These are phyloP conservation scores for Cornus kousa DNA, from an alignment of 148 eudicot species.

Conservation along the genomic window DNA sequence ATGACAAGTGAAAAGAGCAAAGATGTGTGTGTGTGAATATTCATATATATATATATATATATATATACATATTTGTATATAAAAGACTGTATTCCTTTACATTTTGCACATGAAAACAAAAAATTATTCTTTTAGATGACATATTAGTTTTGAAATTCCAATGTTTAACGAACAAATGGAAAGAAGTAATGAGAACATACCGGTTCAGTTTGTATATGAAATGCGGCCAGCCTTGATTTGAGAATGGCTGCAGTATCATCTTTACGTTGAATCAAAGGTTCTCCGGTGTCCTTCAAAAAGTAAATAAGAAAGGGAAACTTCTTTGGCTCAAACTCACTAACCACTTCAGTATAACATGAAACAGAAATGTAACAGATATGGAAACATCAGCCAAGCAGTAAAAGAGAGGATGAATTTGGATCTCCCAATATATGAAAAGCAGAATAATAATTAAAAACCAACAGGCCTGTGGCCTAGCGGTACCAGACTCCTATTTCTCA, in stretches of 20 bases:
- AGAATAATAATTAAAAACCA: too few relatives aligned
- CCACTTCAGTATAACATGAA: background rate
- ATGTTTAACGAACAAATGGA: background rate
- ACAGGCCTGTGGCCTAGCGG: too few relatives aligned
- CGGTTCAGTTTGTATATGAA: slow-evolving; percentile 65
- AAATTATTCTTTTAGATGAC: too few relatives aligned
- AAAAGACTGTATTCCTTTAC: background rate
- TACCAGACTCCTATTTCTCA: too few relatives aligned
- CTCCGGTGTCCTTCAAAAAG: slow-evolving; percentile 71
- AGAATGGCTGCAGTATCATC: slow-evolving; percentile 88
- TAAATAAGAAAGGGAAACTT: background rate
- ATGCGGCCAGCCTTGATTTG: slow-evolving; percentile 82
- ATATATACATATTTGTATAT: too few relatives aligned
- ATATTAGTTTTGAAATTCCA: background rate
- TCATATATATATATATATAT: background rate
- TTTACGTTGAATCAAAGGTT: slow-evolving; percentile 86
- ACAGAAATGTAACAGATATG: background rate
- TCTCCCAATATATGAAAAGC: background rate
- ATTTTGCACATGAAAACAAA: background rate
- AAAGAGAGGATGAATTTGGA: background rate
- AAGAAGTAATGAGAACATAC: slow-evolving; percentile 35
- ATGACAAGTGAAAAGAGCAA: background rate
- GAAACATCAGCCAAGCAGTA: slow-evolving; percentile 4
- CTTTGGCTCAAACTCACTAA: background rate
- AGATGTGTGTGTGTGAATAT: too few relatives aligned